These are phyloP conservation scores for Corymbia maculata DNA, from an alignment of 345 rosid genomes.

Conservation along the genomic window DNA sequence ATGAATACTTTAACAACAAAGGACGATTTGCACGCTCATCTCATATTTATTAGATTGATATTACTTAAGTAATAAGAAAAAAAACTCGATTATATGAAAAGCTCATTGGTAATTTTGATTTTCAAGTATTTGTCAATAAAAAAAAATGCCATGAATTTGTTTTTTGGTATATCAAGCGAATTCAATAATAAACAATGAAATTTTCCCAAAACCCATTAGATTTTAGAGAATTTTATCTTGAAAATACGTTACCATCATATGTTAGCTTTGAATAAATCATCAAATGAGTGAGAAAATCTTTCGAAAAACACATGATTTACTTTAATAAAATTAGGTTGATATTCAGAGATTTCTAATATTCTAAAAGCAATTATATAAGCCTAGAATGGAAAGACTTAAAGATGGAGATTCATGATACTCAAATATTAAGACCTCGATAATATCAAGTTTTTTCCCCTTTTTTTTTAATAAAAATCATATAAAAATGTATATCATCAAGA, in stretches of 20 bases:
- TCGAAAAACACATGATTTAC: background rate
- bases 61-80: background rate
- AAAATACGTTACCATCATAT: background rate
- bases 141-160: background rate
- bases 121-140: background rate
- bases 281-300: background rate
- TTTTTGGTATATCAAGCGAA: background rate
- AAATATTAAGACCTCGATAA: background rate
- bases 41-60: background rate
- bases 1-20: background rate
- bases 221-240: background rate
- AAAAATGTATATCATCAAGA: background rate
- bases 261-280: background rate
- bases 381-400: background rate
- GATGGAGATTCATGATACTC: background rate
- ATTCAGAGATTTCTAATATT: background rate
- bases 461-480: background rate
- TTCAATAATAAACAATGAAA: fast-evolving
- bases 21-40: background rate
- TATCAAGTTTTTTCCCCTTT: background rate
- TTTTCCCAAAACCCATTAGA: background rate
- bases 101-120: background rate
- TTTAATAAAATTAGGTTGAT: background rate
- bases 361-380: background rate
- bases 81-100: background rate